A percentile compares a stretch with the other conserved stretches of the same genome.
Conservation (phyloP, 2,329 filamentous ascomycete species). For the Exophiala lecanii-corni region DNA sequence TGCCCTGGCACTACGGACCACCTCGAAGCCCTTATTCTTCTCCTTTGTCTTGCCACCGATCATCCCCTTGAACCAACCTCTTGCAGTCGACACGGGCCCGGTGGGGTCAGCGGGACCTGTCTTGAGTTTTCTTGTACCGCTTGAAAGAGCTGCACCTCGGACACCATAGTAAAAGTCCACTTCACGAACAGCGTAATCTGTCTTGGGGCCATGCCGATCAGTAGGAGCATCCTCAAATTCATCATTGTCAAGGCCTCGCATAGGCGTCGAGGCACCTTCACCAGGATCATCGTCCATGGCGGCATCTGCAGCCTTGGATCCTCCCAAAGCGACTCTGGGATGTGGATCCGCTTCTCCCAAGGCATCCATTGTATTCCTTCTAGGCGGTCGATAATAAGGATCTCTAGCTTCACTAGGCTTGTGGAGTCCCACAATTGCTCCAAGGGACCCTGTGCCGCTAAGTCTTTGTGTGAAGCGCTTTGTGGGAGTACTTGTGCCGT, state of each 20-base stretch:
- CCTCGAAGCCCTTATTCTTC: constrained; percentile 93
- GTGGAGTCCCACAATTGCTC: constrained; percentile 39
- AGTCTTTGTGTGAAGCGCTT: constrained; percentile 53
- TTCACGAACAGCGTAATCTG: constrained; percentile 78
- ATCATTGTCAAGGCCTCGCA: constrained; percentile 36
- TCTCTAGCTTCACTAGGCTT: constrained; percentile 56
- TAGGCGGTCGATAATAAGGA: constrained; percentile 84
- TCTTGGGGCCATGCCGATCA: constrained; percentile 46
- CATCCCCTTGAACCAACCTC: constrained; percentile 78
- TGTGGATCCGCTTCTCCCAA: constrained; percentile 37
- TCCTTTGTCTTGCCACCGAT: constrained; percentile 86
- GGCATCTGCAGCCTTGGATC: constrained; percentile 27
- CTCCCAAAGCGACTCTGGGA: constrained; percentile 26
- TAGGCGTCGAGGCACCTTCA: constrained; percentile 29
- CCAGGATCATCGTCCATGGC: constrained; percentile 43
- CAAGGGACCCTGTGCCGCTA: constrained; percentile 40
- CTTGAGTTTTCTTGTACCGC: constrained; percentile 77
- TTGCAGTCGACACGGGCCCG: constrained; percentile 80
- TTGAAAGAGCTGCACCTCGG: constrained; percentile 79
- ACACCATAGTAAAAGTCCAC: constrained; percentile 97
- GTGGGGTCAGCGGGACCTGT: constrained; percentile 95
- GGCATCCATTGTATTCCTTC: constrained; percentile 59
- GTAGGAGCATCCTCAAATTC: constrained; percentile 34
- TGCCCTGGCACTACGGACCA: constrained; percentile 84
- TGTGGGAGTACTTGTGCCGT: constrained; percentile 67